Base-by-base conservation (phyloP, 2,329 filamentous ascomycete species). In the Scedosporium minutisporum region DNA sequence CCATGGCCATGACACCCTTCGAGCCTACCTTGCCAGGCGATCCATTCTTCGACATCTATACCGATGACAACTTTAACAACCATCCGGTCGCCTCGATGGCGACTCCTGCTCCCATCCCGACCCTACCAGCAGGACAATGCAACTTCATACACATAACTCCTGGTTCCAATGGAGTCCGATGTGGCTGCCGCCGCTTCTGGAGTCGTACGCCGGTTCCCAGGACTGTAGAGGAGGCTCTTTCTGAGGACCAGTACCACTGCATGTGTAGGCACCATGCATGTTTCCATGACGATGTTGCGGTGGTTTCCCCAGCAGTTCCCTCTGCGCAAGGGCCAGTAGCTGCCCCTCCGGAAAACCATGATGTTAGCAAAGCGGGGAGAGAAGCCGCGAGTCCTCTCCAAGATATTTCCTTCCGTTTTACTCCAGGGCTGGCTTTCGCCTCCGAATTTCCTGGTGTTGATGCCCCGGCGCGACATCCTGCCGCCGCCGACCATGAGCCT, bases 251-350 rank as follows among this genome's bases (percentile, higher is more conserved):
- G 68, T 68, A 75, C 29, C 74, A 75, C 77, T 86, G 83, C 73
- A 85, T 86, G 83, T 86, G 83, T 68, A 81, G 80, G 61, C 83
- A 86, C 67, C 83, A 86, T 71, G 83, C 83, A 61, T 86, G 83
- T 70, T 86, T 78, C 65, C 83, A 86, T 65, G 83, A 85, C 69
- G 77, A 84, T 67, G 72, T 38, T 6, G 33, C 10, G 33, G 33
- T 12, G 10, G 10, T 38, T 38, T 38, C 70, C 42, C 14, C 55
- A 9, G 42, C 57, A 5, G 57, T 60, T 53, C 48, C 51, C 16
- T 16, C 53, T 51, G 27, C 62, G 38, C 29, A 57, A 42, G 55
- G 33, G 16, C n/a, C 44, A 42, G 42, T 42, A 38, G 58, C 44
- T 27, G 29, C 60, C 58, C 27, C 41, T 27, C 9, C 42, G 16